Conservation (phyloP, 768 basidiomycete genomes). For the Panellus pusillus region DNA sequence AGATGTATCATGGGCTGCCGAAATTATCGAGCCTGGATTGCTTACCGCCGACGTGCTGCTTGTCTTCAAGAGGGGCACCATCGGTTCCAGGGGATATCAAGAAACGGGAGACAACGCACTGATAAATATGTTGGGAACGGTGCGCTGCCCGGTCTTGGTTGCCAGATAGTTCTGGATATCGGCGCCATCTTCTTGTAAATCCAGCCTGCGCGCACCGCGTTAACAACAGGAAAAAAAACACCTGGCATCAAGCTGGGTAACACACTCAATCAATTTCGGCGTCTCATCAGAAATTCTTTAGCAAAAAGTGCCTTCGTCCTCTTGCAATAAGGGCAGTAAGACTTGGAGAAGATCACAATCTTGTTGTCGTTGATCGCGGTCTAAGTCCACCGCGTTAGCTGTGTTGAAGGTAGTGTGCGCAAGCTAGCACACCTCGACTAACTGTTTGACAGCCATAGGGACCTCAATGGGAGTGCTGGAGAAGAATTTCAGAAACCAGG, state of each 20-base stretch:
- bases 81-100: neutral
- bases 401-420: no score
- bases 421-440: neutral
- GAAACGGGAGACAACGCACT: slow-evolving; percentile 42
- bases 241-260: neutral
- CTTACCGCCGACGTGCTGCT: slow-evolving; percentile 56
- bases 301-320: no score
- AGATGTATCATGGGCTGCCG: slow-evolving; percentile 1
- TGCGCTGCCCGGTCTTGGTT: slow-evolving; percentile 63
- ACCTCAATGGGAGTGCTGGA: no score
- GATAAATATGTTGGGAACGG: slow-evolving; percentile 78
- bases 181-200: slow-evolving; percentile 54
- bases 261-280: slow-evolving; percentile 50
- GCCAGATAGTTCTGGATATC: slow-evolving; percentile 67
- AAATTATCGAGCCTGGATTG: neutral
- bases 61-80: slow-evolving; percentile 31
- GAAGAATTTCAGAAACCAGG: no score
- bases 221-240: neutral
- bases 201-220: slow-evolving; percentile 44
- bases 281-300: slow-evolving; percentile 20
- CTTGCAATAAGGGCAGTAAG: no score
- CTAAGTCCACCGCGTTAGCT: no score
- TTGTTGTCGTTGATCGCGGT: no score
- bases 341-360: no score
- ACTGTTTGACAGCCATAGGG: no score